Evolutionary conservation across 306 rosid genomes (phyloP).

Genomic region (Castanopsis chinensis): DNA sequence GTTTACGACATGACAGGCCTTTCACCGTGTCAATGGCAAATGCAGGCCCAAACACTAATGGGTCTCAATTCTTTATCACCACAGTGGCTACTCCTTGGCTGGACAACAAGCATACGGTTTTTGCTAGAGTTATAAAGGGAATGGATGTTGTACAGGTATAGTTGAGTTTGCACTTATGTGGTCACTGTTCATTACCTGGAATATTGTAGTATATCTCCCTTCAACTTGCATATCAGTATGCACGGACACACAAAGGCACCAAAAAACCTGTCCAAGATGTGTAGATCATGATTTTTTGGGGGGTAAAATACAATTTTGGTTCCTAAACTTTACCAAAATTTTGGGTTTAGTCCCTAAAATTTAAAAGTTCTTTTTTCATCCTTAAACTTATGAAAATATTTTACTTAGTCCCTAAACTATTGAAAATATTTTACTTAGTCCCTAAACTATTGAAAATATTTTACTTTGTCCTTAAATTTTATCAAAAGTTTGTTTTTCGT

Average conservation of each 20-base stretch:
- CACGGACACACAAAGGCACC: neutral
- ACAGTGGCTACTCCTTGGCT: constrained; percentile 99
- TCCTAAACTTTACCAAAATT: too few relatives aligned
- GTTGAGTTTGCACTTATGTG: constrained; percentile 13
- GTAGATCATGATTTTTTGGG: neutral
- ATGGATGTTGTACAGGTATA: constrained; percentile 98
- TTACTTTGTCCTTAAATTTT: too few relatives aligned
- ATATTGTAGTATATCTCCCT: neutral
- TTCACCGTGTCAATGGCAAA: constrained; percentile 98
- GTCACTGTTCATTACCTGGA: constrained; percentile 5
- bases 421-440: too few relatives aligned
- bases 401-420: too few relatives aligned
- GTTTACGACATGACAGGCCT: constrained; percentile 96
- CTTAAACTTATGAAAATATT: too few relatives aligned
- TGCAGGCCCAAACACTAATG: constrained; percentile 90
- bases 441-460: too few relatives aligned
- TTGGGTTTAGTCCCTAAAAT: too few relatives aligned
- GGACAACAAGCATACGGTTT: constrained; percentile 95
- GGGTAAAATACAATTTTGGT: too few relatives aligned
- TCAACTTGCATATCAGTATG: neutral
- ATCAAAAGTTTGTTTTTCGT: too few relatives aligned
- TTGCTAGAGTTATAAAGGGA: constrained; percentile 90
- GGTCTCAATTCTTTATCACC: constrained; percentile 97
- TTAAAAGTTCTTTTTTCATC: too few relatives aligned
- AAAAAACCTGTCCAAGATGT: neutral